Base-by-base conservation (phyloP, 176 grass and related monocot species). In the Lolium multiflorum region DNA sequence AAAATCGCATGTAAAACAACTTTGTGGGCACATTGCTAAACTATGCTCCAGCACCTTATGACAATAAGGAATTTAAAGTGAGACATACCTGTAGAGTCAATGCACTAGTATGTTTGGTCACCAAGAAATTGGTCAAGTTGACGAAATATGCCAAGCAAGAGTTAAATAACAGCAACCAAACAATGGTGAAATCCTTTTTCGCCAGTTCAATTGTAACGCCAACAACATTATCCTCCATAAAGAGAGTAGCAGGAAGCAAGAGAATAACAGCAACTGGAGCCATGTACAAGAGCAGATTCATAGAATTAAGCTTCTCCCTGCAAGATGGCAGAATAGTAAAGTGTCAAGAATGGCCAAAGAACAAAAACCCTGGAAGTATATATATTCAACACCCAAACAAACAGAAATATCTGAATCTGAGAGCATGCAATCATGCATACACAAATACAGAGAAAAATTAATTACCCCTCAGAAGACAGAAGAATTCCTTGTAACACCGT, bases 291-390 rank as follows among this genome's bases (percentile, higher is more conserved):
- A 97, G 88, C 72, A 97, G 80, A 84, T 97, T 97, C 94, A 97
- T 97, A 86, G 94, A 94, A 87, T 97, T 94, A 88, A 97, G 94
- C 81, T 94, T 97, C 88, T 97, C 94, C 65, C 91, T 93, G 81
- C 47, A 59, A 79, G 47, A 71, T 14, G 59, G 28, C 77, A 85
- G 35, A 85, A 85, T 21, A 78, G 14, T 75, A 10, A 81, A 78
- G 44, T 9, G 4, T 82, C 62, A 78, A 70, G 37, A 57, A 46
- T 69, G 39, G 69, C 46, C 20, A 38, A 12, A 66, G 63, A 64
- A 52, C 3, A 31, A 3, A 83, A 67, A 58, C 10, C 15, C 1
- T 77, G 55, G 37, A 68, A 78, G 72, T 52, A 78, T n/a, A 24
- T n/a, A 22, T 38, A 55, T 13, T 44, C 74, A 86, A 18, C 20